phyloP scores from a whole-genome alignment of 2,329 filamentous ascomycete species.

The Sordariomycetes sp. region DNA sequence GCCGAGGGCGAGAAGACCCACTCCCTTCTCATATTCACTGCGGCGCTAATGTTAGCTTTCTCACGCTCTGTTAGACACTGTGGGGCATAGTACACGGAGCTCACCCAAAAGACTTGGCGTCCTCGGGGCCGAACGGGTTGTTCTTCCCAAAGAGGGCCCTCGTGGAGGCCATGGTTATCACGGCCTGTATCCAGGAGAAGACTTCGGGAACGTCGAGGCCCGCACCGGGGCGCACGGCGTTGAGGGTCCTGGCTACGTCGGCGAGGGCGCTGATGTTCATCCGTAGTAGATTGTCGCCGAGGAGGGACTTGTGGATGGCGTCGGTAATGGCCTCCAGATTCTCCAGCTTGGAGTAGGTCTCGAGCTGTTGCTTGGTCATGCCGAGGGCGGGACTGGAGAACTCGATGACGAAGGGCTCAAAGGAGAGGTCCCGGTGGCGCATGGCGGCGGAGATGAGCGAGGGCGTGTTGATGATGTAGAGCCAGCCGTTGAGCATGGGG shows the following conservation, averaged over 20 bases:
- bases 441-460: slow-evolving; percentile 26
- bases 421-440: slow-evolving; percentile 28
- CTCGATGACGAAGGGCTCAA: slow-evolving; percentile 28
- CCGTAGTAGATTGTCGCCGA: slow-evolving; percentile 18
- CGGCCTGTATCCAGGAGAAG: slow-evolving; percentile 24
- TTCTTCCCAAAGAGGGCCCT: slow-evolving; percentile 28
- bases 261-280: slow-evolving; percentile 24
- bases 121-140: slow-evolving; percentile 26
- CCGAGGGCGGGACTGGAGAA: slow-evolving; percentile 24
- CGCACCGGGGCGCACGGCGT: slow-evolving; percentile 9
- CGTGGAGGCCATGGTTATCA: slow-evolving; percentile 24
- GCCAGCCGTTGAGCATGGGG: slow-evolving; percentile 27
- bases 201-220: slow-evolving; percentile 17
- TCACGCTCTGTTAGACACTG: background rate
- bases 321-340: slow-evolving; percentile 23
- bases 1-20: slow-evolving; percentile 16
- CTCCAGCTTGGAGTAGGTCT: slow-evolving; percentile 11
- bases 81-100: background rate
- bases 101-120: slow-evolving; percentile 26
- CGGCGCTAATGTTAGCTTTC: background rate
- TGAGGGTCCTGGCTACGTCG: slow-evolving; percentile 18
- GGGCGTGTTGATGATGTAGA: slow-evolving; percentile 33
- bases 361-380: slow-evolving; percentile 15
- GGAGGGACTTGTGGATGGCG: slow-evolving; percentile 20
- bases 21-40: slow-evolving; percentile 18